Evolutionary conservation across 495 filamentous ascomycete species (phyloP), one percentile per base, ranked within the genome.

Genomic region (Penicillium arizonense): DNA sequence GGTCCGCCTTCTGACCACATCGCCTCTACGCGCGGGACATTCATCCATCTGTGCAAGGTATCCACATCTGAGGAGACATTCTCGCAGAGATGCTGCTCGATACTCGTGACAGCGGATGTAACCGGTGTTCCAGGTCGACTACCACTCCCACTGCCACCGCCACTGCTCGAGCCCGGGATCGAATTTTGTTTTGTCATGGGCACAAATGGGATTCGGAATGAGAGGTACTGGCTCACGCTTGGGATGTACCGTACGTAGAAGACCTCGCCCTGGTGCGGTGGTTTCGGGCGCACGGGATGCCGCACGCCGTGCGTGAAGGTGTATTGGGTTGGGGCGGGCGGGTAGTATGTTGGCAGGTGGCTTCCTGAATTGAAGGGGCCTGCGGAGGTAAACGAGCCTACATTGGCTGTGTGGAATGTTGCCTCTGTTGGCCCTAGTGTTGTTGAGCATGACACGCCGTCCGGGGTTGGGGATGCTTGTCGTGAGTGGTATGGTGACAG

Each of bases 201-300:
- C 23, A 81, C 55, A 50, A 64, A 74, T 3, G 90, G 90, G 2
- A 91, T 82, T 28, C 94, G 86, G 70, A 97, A 95, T 11, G 90
- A 90, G 20, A 98, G 81, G 55, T 90, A 96, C 63, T 96, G 90
- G 26, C 80, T 79, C 0, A 95, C 74, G 16, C 86, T 90, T 3
- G 89, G 89, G 14, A 97, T 74, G 66, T 87, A 96, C 44, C 94
- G 88, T 1, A 84, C 84, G 69, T 98, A 98, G 62, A 98, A 90
- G 11, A 87, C 83, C 61, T 94, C 89, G 9, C 88, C 88, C 78
- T 94, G 90, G 14, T 86, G 85, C 3, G 90, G 89, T 0, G 94
- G 93, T 57, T 96, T 96, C 33, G 90, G 88, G 0, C 94, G 85
- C 23, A 97, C 68, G 0, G 94, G 95, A 66, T 97, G 94, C 4